phyloP scores from a whole-genome alignment of 768 basidiomycete genomes.

The Naganishia onofrii region DNA sequence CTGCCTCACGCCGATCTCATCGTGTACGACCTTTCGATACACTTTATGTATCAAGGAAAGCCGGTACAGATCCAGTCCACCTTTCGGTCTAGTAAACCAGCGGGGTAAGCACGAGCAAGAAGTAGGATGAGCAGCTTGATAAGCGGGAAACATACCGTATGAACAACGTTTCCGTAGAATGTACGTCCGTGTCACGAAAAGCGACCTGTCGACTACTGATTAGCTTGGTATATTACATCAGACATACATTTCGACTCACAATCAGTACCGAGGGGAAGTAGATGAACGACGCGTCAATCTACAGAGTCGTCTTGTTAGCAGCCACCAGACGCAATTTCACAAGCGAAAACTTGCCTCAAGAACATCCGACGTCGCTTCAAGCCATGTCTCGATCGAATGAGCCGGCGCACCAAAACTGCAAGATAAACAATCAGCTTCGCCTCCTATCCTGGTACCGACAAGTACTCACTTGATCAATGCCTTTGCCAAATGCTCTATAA shows the following conservation, averaged over 20 bases:
- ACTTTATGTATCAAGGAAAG: constrained; percentile 45
- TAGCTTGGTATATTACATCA: background rate
- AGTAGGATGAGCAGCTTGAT: background rate
- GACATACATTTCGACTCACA: background rate
- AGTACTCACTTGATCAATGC: constrained; percentile 44
- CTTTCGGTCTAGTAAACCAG: constrained; percentile 30
- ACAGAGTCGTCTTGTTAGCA: background rate
- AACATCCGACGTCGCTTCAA: constrained; percentile 43
- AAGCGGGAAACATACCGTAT: constrained; percentile 27
- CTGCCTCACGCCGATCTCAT: constrained; percentile 45
- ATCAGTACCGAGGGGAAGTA: constrained; percentile 49
- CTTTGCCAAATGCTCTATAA: constrained; percentile 45
- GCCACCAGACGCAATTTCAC: constrained; percentile 1
- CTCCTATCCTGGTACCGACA: too few species aligned
- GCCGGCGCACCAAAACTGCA: constrained; percentile 43
- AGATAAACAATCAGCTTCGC: background rate
- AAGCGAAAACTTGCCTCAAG: constrained; percentile 31
- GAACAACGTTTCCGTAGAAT: constrained; percentile 48
- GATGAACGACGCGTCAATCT: constrained; percentile 48
- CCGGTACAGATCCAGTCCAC: constrained; percentile 47
- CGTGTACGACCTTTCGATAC: constrained; percentile 46
- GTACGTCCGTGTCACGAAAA: constrained; percentile 46
- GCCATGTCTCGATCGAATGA: constrained; percentile 48
- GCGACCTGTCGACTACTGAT: constrained; percentile 31
- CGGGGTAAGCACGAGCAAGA: too few species aligned